Evolutionary conservation across 2,329 filamentous ascomycete species (phyloP).

Genomic region (Phyllosticta capitalensis): DNA sequence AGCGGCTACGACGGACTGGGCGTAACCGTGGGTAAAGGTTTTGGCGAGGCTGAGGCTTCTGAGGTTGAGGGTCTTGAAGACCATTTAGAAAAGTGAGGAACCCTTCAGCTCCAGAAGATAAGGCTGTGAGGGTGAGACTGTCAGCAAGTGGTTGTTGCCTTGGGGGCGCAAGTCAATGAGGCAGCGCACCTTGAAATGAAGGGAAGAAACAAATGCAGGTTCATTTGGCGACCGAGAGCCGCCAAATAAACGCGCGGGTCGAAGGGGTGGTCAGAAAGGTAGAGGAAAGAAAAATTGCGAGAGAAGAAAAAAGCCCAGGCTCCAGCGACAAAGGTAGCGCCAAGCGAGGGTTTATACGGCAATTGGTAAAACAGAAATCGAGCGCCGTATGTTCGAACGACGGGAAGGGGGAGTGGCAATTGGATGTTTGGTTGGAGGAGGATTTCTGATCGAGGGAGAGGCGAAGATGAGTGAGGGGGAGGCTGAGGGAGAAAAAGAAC

Average conservation of each 20-base stretch:
- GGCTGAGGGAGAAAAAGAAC: neutral
- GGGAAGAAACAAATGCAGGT: slow-evolving; percentile 69
- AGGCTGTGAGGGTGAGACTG: slow-evolving; percentile 25
- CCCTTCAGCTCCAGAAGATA: slow-evolving; percentile 50
- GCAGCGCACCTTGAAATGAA: slow-evolving; percentile 48
- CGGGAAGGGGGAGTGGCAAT: neutral
- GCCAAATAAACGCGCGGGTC: slow-evolving; percentile 80
- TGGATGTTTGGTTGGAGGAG: neutral
- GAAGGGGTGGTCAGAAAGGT: slow-evolving; percentile 27
- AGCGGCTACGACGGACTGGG: slow-evolving; percentile 92
- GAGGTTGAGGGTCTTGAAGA: slow-evolving; percentile 64
- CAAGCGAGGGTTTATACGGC: neutral
- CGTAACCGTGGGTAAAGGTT: slow-evolving; percentile 95
- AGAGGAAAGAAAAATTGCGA: neutral
- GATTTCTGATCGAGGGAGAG: neutral
- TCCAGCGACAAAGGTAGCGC: neutral
- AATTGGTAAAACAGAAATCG: neutral
- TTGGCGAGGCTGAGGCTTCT: slow-evolving; percentile 97
- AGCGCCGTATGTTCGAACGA: neutral
- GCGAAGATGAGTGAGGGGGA: neutral
- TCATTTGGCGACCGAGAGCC: slow-evolving; percentile 90
- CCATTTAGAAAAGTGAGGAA: slow-evolving; percentile 74
- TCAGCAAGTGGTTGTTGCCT: slow-evolving; percentile 8
- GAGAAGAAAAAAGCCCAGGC: neutral
- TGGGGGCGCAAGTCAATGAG: slow-evolving; percentile 8